These are phyloP conservation scores for Melaleuca alternifolia DNA, from an alignment of 345 rosid species.

Conservation along the genomic window DNA sequence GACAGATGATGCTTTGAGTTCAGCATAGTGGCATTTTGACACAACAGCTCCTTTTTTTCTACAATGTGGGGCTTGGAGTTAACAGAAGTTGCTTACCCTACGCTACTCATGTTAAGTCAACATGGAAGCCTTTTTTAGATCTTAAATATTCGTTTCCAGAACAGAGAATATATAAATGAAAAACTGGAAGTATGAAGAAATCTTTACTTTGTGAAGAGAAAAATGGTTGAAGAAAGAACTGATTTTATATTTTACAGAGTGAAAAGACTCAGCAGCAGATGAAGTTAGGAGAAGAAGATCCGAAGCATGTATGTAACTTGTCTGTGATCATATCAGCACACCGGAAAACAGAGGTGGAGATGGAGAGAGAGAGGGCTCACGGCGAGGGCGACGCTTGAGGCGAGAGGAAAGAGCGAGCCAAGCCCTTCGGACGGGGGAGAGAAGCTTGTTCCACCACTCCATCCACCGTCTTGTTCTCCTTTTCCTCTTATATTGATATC, in stretches of 20 bases:
- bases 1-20: neutral
- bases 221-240: neutral
- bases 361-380: neutral
- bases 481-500: neutral
- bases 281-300: neutral
- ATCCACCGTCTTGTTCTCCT: neutral
- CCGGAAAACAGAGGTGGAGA: neutral
- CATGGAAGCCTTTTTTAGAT: neutral
- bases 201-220: neutral
- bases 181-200: neutral
- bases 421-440: slow-evolving; percentile 2
- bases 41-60: neutral
- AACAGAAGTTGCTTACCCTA: neutral
- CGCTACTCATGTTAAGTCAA: neutral
- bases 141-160: neutral
- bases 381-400: neutral
- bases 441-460: slow-evolving; percentile 2
- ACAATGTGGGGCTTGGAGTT: neutral
- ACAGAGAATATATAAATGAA: neutral
- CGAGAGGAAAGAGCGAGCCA: slow-evolving; percentile 8
- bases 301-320: neutral
- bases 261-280: neutral
- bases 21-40: neutral
- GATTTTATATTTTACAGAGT: neutral
- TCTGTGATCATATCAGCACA: neutral